A percentile compares a stretch with the other conserved stretches of the same genome.
phyloP scores from a whole-genome alignment of 331 rosid species.

The Arachis monticola region DNA sequence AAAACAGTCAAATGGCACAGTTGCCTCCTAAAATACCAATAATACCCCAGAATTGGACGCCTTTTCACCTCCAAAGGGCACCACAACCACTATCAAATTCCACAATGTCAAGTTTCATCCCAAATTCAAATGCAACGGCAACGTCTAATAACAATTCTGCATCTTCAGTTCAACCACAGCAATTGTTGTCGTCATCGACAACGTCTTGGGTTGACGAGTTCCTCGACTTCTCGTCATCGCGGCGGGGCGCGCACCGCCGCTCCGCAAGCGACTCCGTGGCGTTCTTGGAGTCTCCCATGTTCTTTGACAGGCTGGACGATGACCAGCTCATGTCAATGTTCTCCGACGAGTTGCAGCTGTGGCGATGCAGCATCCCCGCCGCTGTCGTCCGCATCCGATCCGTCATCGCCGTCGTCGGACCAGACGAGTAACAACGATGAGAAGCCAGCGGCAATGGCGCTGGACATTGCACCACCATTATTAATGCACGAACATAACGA shows the following conservation, averaged over 20 bases:
- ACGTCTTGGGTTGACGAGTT: slow-evolving; percentile 80
- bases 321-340: slow-evolving; percentile 89
- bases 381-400: slow-evolving; percentile 52
- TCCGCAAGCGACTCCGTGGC: slow-evolving; percentile 86
- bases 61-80: slow-evolving; percentile 53
- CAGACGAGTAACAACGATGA: slow-evolving; percentile 74
- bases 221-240: slow-evolving; percentile 74
- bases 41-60: slow-evolving; percentile 80
- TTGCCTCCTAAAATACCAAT: slow-evolving; percentile 93
- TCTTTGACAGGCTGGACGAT: slow-evolving; percentile 75
- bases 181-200: slow-evolving; percentile 28
- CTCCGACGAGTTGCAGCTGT: slow-evolving; percentile 64
- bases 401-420: slow-evolving; percentile 85
- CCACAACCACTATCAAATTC: neutral
- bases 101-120: slow-evolving; percentile 43
- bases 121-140: neutral
- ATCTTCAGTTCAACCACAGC: slow-evolving; percentile 21
- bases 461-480: slow-evolving; percentile 21
- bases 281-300: slow-evolving; percentile 54
- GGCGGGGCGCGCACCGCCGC: slow-evolving; percentile 76
- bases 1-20: slow-evolving; percentile 64
- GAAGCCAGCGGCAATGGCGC: slow-evolving; percentile 52
- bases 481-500: slow-evolving; percentile 7
- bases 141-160: neutral
- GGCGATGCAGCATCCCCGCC: slow-evolving; percentile 46